These are phyloP conservation scores for Calonectria pteridis DNA, from an alignment of 2,329 filamentous ascomycete species.

Conservation along the genomic window DNA sequence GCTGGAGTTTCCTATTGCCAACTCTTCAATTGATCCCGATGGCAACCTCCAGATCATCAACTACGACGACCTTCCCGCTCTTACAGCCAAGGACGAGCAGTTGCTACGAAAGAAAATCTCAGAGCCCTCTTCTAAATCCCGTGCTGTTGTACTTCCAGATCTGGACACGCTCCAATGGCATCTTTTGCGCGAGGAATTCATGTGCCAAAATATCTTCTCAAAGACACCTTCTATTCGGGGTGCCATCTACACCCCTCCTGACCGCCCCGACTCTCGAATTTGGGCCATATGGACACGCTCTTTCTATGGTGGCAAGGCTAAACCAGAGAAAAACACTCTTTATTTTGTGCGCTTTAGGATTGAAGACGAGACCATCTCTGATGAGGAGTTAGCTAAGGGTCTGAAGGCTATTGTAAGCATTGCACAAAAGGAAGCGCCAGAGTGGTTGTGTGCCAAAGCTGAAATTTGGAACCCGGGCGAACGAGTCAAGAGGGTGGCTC, in stretches of 20 bases:
- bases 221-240: slow-evolving; percentile 73
- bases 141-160: slow-evolving; percentile 50
- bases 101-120: slow-evolving; percentile 69
- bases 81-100: slow-evolving; percentile 75
- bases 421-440: slow-evolving; percentile 77
- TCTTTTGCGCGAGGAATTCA: slow-evolving; percentile 83
- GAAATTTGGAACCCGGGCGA: slow-evolving; percentile 87
- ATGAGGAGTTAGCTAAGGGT: slow-evolving; percentile 61
- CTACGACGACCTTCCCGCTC: slow-evolving; percentile 68
- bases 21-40: slow-evolving; percentile 44
- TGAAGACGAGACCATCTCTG: slow-evolving; percentile 62
- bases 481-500: slow-evolving; percentile 61
- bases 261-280: slow-evolving; percentile 65
- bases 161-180: slow-evolving; percentile 64
- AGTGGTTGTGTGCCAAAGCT: slow-evolving; percentile 78
- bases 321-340: slow-evolving; percentile 73
- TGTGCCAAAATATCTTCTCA: slow-evolving; percentile 73
- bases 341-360: slow-evolving; percentile 78
- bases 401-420: slow-evolving; percentile 74
- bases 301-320: slow-evolving; percentile 69
- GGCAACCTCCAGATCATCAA: slow-evolving; percentile 60
- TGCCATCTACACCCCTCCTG: slow-evolving; percentile 69
- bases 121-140: slow-evolving; percentile 46
- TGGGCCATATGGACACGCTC: slow-evolving; percentile 81
- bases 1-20: slow-evolving; percentile 66